Evolutionary conservation across 2,329 filamentous ascomycete genomes (phyloP).

Genomic region (Diaporthe ampelina): DNA sequence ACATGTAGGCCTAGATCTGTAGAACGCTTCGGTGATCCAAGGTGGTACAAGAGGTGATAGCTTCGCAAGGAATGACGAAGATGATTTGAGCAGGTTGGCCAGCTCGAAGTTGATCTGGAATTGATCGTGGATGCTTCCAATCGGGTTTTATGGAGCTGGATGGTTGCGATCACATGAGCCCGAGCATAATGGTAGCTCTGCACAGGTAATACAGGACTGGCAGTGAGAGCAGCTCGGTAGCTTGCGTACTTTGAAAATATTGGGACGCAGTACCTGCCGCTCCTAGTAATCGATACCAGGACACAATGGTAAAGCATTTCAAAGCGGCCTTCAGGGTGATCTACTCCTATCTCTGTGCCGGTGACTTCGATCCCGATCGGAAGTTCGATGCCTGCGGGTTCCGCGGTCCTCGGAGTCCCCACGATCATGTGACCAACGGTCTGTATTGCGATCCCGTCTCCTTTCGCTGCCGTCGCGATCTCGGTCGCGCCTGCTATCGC

Average conservation of each 20-base stretch:
- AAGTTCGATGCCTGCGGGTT: constrained; percentile 41
- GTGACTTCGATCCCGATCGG: constrained; percentile 45
- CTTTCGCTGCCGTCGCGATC: constrained; percentile 45
- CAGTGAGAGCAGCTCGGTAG: constrained; percentile 19
- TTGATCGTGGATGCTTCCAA: background rate
- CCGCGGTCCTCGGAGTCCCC: constrained; percentile 48
- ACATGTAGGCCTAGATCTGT: constrained; percentile 34
- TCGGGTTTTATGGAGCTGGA: constrained; percentile 44
- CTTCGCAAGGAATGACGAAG: background rate
- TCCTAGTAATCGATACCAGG: background rate
- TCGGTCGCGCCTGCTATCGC: constrained; percentile 48
- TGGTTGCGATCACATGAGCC: background rate
- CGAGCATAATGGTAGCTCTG: constrained; percentile 24
- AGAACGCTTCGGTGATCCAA: background rate
- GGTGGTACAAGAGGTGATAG: background rate
- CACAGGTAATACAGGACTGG: constrained; percentile 40
- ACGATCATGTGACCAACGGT: constrained; percentile 48
- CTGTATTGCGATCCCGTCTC: constrained; percentile 48
- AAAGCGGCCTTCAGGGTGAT: constrained; percentile 51
- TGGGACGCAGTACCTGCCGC: background rate
- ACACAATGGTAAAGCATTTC: background rate
- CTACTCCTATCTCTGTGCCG: constrained; percentile 57
- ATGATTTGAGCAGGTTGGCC: background rate
- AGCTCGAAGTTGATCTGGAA: constrained; percentile 3
- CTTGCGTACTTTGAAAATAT: background rate